Conservation (phyloP, 352 stramenopile genomes). For the Globisporangium okanoganense region DNA sequence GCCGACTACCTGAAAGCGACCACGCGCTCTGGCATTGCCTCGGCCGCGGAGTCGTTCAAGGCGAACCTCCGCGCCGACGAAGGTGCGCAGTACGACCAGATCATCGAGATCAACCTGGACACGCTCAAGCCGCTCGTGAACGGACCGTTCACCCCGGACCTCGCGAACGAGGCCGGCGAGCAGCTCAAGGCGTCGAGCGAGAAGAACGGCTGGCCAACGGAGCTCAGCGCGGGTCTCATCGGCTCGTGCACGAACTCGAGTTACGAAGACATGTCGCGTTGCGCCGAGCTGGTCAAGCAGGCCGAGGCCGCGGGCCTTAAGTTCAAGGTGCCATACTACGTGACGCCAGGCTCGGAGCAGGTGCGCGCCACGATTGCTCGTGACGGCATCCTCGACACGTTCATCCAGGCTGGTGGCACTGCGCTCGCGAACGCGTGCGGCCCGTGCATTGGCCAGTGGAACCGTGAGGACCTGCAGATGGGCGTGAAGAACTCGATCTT, state of each 20-base stretch:
- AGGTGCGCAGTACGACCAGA: constrained; percentile 90
- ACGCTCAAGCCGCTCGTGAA: constrained; percentile 90
- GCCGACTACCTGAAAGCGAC: constrained; percentile 90
- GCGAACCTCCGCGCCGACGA: constrained; percentile 88
- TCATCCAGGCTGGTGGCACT: constrained; percentile 84
- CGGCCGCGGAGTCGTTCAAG: constrained; percentile 83
- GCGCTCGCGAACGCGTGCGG: constrained; percentile 92
- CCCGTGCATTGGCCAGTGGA: constrained; percentile 94
- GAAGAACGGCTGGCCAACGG: constrained; percentile 89
- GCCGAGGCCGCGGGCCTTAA: constrained; percentile 79
- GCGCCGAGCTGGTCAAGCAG: constrained; percentile 87
- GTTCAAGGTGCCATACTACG: constrained; percentile 92
- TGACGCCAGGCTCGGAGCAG: constrained; percentile 92
- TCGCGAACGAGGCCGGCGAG: constrained; percentile 77
- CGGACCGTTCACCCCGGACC: constrained; percentile 91
- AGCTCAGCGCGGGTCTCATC: constrained; percentile 90
- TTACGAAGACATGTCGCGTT: constrained; percentile 93
- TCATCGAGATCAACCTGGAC: constrained; percentile 93
- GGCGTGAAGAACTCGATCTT: constrained; percentile 93
- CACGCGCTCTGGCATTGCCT: constrained; percentile 85
- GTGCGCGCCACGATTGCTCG: constrained; percentile 89
- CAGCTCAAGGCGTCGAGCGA: constrained; percentile 64
- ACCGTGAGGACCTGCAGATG: constrained; percentile 84
- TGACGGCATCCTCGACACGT: constrained; percentile 89
- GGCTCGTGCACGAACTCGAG: constrained; percentile 94